Base-by-base conservation (phyloP, 225 moss, liverwort and hornwort genomes). In the Polytrichum commune region DNA sequence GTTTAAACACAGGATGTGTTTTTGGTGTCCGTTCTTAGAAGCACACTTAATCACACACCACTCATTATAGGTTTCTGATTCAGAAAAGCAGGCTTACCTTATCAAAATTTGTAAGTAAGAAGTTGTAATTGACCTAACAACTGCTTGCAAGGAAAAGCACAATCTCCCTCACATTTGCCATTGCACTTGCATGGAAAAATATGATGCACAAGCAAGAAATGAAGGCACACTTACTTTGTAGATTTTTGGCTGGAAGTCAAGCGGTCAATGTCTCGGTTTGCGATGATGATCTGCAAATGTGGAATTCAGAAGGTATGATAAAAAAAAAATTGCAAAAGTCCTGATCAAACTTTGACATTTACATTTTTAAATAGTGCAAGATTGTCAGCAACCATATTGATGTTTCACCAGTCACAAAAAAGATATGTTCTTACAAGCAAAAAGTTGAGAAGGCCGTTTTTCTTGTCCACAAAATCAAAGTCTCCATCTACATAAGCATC, bases 401-500 rank as follows among this genome's bases (percentile, higher is more conserved):
- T 28, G 55, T 28, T 23, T 5, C 27, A 33, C 27, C 27, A 27
- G 1, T 29, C 4, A 18, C 10, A 29, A 24, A 22, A 16, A 73
- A 18, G 27, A 73, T 18, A 65, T 3, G 4, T 46, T 46, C 75
- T 74, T 77, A 93, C 92, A 79, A 89, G 80, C 8, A 96, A 27
- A 63, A 97, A 89, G 67, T 85, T 78, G 18, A 90, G 74, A 10
- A 97, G 83, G 73, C 94, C 90, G 64, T 84, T 74, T 68, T 89
- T 85, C 7, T 79, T 67, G 64, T 91, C 83, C 57, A 90, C 82
- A 38, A 90, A 87, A 16, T 81, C 75, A 55, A 92, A 85, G 75
- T 97, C 97, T 0, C 94, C 97, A 46, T 97, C 94, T 1, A 97
- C 77, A 5, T 83, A 94, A 5, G 97, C 88, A 70, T 97, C 94